Evolutionary conservation across 768 basidiomycete species (phyloP), one percentile per base, ranked within the genome.

Genomic region (Rhizopogon salebrosus): DNA sequence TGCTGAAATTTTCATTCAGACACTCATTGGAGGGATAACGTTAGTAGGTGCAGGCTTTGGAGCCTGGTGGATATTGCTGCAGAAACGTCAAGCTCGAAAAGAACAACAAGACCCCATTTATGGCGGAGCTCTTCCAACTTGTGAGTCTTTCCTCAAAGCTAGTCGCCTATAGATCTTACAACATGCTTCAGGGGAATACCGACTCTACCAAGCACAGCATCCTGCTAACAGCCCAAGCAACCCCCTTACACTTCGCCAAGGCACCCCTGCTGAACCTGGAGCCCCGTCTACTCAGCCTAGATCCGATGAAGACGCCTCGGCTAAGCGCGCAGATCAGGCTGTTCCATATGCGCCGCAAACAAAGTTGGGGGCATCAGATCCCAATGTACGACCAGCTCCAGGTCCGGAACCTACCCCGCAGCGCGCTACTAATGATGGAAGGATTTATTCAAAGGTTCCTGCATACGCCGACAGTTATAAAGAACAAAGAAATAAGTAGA

Each of bases 121-220:
- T 11, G 48, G 41, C 2, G 64, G 60, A 3, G 20, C 29, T 27
- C 53, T 62, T 10, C 1, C 56, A 14, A 41, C 61, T n/a, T 64
- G 64, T 68, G 16, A 6, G 58, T 48, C 40, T 9, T 24, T 23
- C 42, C 16, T 11, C 11, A 29, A 10, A 22, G 41, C 24, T 18
- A 18, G n/a, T n/a, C n/a, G 20, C 34, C 20, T 34, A 36, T 14
- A 8, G 7, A n/a, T n/a, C 13, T 37, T 23, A 20, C 48, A 11
- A 23, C n/a, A 40, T 40, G 13, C 26, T 34, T 9, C 39, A 63
- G 67, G 64, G 66, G 60, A 68, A 54, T 52, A 57, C 41, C 67
- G 68, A 14, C 58, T 69, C 31, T 20, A 58, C 11, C 60, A 64
- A 39, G 65, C 59, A 1, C 62, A 64, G 11, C 48, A 50, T 29